Conservation (phyloP, 805 yeast genomes). For the Saccharomyces paradoxus region DNA sequence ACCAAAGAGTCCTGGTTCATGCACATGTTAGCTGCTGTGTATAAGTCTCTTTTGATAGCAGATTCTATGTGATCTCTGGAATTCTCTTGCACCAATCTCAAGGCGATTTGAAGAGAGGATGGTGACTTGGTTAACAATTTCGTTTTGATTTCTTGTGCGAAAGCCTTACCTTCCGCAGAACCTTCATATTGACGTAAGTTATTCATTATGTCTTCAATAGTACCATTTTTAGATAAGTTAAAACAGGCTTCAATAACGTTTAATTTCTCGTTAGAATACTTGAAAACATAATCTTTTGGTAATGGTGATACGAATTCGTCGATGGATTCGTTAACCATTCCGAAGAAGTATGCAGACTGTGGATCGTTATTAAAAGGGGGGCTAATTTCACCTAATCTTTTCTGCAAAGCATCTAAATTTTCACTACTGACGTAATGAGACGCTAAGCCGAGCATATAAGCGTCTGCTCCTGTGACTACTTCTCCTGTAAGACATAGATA, state of each 20-base stretch:
- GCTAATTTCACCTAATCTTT: slow-evolving; percentile 57
- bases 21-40: slow-evolving; percentile 71
- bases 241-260: slow-evolving; percentile 64
- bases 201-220: slow-evolving; percentile 45
- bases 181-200: slow-evolving; percentile 45
- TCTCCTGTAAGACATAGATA: slow-evolving; percentile 84
- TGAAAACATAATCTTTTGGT: slow-evolving; percentile 56
- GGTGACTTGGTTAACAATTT: slow-evolving; percentile 63
- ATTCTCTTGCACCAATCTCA: slow-evolving; percentile 59
- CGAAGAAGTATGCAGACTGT: slow-evolving; percentile 20
- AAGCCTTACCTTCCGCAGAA: slow-evolving; percentile 47
- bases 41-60: slow-evolving; percentile 66
- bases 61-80: slow-evolving; percentile 47
- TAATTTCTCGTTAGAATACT: slow-evolving; percentile 48
- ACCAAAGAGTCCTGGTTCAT: slow-evolving; percentile 33
- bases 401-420: slow-evolving; percentile 52
- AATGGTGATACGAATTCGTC: slow-evolving; percentile 69
- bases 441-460: slow-evolving; percentile 76
- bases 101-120: slow-evolving; percentile 66
- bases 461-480: slow-evolving; percentile 66
- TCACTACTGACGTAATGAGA: slow-evolving; percentile 78
- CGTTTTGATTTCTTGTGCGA: slow-evolving; percentile 52
- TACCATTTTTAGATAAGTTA: slow-evolving; percentile 35
- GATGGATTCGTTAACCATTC: slow-evolving; percentile 58
- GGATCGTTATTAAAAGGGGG: slow-evolving; percentile 2